A percentile compares a stretch with the other conserved stretches of the same genome.
Evolutionary conservation across 2,329 filamentous ascomycete species (phyloP).

Genomic region (Cordyceps cateniannulata): DNA sequence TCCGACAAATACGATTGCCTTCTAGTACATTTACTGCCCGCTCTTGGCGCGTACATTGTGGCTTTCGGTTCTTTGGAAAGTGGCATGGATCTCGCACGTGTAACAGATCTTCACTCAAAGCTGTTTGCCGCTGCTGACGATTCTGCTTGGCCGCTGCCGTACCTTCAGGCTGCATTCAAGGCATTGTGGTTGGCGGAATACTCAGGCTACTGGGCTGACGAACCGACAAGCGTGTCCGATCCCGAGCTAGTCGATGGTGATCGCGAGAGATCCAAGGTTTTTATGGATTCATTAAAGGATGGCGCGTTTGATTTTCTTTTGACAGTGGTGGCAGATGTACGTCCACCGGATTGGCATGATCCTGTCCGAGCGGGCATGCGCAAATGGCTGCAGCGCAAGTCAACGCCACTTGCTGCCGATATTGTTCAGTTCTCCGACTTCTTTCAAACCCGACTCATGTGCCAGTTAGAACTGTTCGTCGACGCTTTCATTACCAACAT

Average conservation of each 20-base stretch:
- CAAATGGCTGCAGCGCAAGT: constrained; percentile 75
- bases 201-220: constrained; percentile 79
- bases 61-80: constrained; percentile 74
- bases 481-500: constrained; percentile 94
- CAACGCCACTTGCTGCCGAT: constrained; percentile 61
- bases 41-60: constrained; percentile 69
- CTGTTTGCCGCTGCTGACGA: constrained; percentile 62
- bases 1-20: constrained; percentile 70
- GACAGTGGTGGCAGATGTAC: constrained; percentile 74
- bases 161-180: constrained; percentile 70
- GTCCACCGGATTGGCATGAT: constrained; percentile 78
- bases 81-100: constrained; percentile 58
- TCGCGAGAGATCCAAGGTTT: constrained; percentile 58
- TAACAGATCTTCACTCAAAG: constrained; percentile 61
- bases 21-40: constrained; percentile 75
- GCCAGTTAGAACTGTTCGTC: constrained; percentile 78
- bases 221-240: constrained; percentile 52
- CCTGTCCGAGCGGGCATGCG: constrained; percentile 77
- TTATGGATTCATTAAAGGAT: constrained; percentile 73
- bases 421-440: constrained; percentile 61
- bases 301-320: constrained; percentile 90
- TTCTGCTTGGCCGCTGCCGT: constrained; percentile 63
- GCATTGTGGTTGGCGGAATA: constrained; percentile 92
- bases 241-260: constrained; percentile 63
- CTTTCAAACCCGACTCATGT: constrained; percentile 68